Evolutionary conservation across 2,329 filamentous ascomycete genomes (phyloP).

Genomic region (Bipolaris zeicola): DNA sequence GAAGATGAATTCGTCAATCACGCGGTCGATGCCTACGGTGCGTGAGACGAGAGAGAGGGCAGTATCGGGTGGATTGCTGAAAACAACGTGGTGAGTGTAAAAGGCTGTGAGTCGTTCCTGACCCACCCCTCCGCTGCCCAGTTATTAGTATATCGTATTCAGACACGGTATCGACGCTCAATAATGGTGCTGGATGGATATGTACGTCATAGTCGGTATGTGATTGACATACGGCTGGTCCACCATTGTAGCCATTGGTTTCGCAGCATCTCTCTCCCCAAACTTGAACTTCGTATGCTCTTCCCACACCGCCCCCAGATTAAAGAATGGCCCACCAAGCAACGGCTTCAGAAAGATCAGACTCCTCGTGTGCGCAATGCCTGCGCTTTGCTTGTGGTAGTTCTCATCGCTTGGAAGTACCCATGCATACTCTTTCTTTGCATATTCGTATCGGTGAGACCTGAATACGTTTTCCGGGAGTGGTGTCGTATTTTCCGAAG

Average conservation of each 20-base stretch:
- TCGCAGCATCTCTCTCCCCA: slow-evolving; percentile 67
- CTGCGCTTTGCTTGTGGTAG: slow-evolving; percentile 58
- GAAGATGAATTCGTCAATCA: slow-evolving; percentile 53
- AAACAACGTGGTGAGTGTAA: slow-evolving; percentile 76
- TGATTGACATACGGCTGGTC: slow-evolving; percentile 80
- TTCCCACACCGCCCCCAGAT: slow-evolving; percentile 79
- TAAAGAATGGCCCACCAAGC: slow-evolving; percentile 69
- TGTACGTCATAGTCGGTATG: slow-evolving; percentile 65
- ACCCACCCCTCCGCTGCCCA: slow-evolving; percentile 66
- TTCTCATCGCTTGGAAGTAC: slow-evolving; percentile 34
- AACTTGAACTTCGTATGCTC: slow-evolving; percentile 78
- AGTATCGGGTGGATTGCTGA: slow-evolving; percentile 71
- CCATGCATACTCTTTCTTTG: slow-evolving; percentile 33
- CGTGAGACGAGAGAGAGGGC: slow-evolving; percentile 71
- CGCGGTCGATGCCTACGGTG: slow-evolving; percentile 72
- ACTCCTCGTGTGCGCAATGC: slow-evolving; percentile 69
- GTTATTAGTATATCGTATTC: background rate
- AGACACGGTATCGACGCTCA: too few relatives aligned
- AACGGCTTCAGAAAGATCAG: slow-evolving; percentile 68
- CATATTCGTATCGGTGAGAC: slow-evolving; percentile 32
- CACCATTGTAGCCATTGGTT: slow-evolving; percentile 83
- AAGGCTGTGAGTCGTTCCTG: slow-evolving; percentile 67
- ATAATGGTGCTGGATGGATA: background rate
- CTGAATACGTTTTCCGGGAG: slow-evolving; percentile 23
- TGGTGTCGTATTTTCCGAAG: slow-evolving; percentile 11